Percentiles rank a stretch among this genome's conserved stretches.
These are phyloP conservation scores for Penicillium sp. DNA, from an alignment of 2,329 filamentous ascomycete species.

Conservation along the genomic window DNA sequence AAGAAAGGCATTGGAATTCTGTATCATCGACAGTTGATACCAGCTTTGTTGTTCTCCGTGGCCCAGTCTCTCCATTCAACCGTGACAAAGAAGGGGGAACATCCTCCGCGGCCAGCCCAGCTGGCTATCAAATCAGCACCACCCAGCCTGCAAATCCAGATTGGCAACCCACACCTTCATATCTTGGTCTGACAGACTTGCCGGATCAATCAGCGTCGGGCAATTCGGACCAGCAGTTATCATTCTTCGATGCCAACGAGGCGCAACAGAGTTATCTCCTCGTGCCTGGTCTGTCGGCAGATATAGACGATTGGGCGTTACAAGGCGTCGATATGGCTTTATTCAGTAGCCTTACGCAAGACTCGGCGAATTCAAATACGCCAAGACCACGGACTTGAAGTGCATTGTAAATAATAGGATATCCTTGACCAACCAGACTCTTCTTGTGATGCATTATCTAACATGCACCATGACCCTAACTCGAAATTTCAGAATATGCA, in stretches of 20 bases:
- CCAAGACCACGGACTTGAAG: neutral
- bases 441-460: no score
- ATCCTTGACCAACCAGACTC: no score
- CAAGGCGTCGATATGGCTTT: conserved; percentile 7
- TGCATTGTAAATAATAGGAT: no score
- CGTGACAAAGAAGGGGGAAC: no score
- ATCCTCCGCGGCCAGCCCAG: no score
- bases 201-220: neutral
- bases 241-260: neutral
- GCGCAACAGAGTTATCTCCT: neutral
- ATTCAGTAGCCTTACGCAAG: neutral
- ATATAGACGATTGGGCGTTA: conserved; percentile 1
- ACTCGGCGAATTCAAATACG: neutral
- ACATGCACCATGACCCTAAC: no score
- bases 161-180: neutral
- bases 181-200: no score
- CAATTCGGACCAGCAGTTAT: neutral
- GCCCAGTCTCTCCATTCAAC: neutral
- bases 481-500: no score
- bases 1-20: neutral
- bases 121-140: no score
- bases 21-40: neutral
- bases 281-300: neutral
- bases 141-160: neutral
- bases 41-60: neutral